Evolutionary conservation across 345 rosid genomes (phyloP).

Genomic region (Turritis glabra): DNA sequence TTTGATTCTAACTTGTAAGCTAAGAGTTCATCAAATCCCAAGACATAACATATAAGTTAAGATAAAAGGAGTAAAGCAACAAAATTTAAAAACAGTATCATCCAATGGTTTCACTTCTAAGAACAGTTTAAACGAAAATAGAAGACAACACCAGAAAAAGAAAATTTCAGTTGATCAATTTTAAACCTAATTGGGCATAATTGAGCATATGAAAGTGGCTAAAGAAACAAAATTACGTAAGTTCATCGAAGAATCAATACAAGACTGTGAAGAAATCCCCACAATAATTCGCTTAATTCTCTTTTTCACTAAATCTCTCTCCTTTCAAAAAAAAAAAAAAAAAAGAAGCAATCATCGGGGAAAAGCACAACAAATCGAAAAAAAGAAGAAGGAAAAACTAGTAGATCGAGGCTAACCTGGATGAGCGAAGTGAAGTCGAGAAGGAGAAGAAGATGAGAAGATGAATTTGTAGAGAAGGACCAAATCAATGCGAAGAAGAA

Average conservation of each 20-base stretch:
- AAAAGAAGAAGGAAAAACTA: slow-evolving; percentile 7
- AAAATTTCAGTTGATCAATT: too few species aligned
- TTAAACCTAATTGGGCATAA: not conserved
- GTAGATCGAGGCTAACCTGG: slow-evolving; percentile 19
- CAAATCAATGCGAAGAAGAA: slow-evolving; percentile 32
- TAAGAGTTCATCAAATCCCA: slow-evolving; percentile 11
- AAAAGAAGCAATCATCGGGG: not conserved
- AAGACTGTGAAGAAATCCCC: too few species aligned
- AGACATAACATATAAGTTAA: too few species aligned
- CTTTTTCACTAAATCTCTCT: not conserved
- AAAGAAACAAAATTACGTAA: too few species aligned
- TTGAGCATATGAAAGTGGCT: not conserved
- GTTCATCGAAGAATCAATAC: not conserved
- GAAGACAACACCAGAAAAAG: not conserved
- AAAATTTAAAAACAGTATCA: not conserved
- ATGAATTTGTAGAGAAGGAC: not conserved
- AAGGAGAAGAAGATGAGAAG: slow-evolving; percentile 17
- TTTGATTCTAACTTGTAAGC: slow-evolving; percentile 31
- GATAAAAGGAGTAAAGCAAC: not conserved
- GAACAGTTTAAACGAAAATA: not conserved
- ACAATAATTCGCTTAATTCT: not conserved
- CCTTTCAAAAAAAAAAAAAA: too few species aligned
- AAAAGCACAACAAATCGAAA: not conserved
- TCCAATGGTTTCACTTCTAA: not conserved
- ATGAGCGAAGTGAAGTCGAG: not conserved